Percentiles rank a stretch among this genome's conserved stretches.
phyloP scores from a whole-genome alignment of 352 stramenopile genomes.

The Thraustochytrium sp. region DNA sequence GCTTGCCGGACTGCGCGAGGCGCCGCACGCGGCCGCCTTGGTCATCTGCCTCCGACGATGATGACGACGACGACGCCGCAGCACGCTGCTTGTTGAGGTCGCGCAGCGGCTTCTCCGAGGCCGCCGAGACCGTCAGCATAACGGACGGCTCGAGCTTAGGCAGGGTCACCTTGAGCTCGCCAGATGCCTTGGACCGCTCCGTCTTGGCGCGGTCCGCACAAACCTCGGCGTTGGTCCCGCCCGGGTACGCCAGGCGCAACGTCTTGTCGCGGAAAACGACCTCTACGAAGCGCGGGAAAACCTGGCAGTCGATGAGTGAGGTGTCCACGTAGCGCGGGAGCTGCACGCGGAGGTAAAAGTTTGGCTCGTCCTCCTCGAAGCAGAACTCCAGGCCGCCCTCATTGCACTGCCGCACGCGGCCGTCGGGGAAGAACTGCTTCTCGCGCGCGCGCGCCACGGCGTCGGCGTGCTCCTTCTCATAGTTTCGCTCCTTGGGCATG shows the following conservation, averaged over 20 bases:
- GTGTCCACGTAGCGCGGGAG: conserved; percentile 78
- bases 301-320: conserved; percentile 85
- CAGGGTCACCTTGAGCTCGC: conserved; percentile 64
- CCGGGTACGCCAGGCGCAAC: conserved; percentile 58
- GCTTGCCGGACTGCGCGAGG: background rate
- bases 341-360: conserved; percentile 69
- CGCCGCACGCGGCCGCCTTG: background rate
- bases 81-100: background rate
- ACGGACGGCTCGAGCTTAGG: conserved; percentile 54
- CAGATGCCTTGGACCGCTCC: conserved; percentile 55
- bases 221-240: conserved; percentile 53
- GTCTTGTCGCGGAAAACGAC: conserved; percentile 87
- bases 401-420: conserved; percentile 74
- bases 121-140: background rate
- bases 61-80: background rate
- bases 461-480: conserved; percentile 71
- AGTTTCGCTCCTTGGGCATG: conserved; percentile 70
- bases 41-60: background rate
- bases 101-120: background rate
- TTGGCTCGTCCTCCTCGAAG: conserved; percentile 62
- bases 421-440: conserved; percentile 43
- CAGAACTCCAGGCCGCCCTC: conserved; percentile 80
- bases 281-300: conserved; percentile 83
- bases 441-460: conserved; percentile 53
- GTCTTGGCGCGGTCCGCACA: conserved; percentile 52